Conservation (phyloP, 2,329 filamentous ascomycete species). For the Nectriaceae sp. region DNA sequence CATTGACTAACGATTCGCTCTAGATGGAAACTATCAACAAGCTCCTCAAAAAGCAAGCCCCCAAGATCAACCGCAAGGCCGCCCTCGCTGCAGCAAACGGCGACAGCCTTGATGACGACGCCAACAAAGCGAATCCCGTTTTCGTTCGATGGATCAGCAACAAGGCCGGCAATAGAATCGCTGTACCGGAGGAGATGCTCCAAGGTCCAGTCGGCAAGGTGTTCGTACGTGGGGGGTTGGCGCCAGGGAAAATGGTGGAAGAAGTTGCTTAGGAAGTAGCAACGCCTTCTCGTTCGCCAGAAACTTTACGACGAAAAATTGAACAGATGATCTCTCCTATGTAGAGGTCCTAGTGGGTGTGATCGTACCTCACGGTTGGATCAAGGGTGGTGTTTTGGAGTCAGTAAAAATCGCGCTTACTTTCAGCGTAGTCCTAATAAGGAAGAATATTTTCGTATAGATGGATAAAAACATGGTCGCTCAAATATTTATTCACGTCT, state of each 20-base stretch:
- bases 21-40: constrained; percentile 93
- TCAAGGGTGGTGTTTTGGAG: background rate
- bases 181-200: constrained; percentile 69
- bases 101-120: constrained; percentile 48
- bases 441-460: no score
- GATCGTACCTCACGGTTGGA: background rate
- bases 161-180: constrained; percentile 62
- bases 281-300: background rate
- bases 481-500: no score
- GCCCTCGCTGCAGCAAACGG: constrained; percentile 46
- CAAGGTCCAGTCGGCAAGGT: constrained; percentile 61
- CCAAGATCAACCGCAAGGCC: constrained; percentile 66
- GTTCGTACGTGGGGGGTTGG: constrained; percentile 45
- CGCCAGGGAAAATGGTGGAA: constrained; percentile 54
- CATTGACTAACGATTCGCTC: constrained; percentile 5
- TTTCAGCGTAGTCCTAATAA: no score
- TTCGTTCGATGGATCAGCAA: constrained; percentile 73
- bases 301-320: background rate
- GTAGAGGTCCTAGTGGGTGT: background rate
- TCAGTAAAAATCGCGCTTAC: background rate
- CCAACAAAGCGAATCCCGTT: constrained; percentile 56
- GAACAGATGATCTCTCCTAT: no score
- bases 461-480: no score
- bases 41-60: constrained; percentile 81
- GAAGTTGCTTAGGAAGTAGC: constrained; percentile 47